These are phyloP conservation scores for Bipolaris victoriae DNA, from an alignment of 2,329 filamentous ascomycete genomes.

Conservation along the genomic window DNA sequence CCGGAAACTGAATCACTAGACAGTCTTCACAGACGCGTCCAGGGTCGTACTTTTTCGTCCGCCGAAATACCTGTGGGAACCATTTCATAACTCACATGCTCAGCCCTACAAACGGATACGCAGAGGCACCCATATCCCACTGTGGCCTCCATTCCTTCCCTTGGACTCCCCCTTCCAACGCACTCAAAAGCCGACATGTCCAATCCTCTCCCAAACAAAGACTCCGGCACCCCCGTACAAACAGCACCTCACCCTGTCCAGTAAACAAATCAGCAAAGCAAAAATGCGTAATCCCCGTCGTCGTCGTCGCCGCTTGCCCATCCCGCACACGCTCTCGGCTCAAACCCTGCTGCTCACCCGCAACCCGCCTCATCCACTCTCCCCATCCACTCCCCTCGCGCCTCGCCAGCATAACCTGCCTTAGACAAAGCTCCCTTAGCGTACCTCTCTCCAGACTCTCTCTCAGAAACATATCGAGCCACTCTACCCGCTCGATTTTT, in stretches of 20 bases:
- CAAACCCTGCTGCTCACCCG: background rate
- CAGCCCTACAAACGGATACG: conserved; percentile 29
- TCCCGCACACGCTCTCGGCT: too few relatives aligned
- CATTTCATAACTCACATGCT: background rate
- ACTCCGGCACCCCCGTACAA: background rate
- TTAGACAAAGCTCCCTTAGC: conserved; percentile 22
- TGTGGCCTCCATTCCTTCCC: conserved; percentile 18
- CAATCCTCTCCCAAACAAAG: conserved; percentile 11
- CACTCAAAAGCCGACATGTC: conserved; percentile 9
- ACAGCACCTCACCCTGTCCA: background rate
- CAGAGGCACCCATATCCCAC: conserved; percentile 27
- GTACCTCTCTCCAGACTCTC: background rate
- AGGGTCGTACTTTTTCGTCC: background rate
- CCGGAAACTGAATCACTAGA: background rate
- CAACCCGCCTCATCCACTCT: conserved; percentile 11
- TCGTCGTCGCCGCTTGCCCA: background rate
- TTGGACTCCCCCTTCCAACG: conserved; percentile 4
- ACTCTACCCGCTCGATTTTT: conserved; percentile 8
- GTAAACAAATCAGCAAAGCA: background rate
- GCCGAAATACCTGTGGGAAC: too few relatives aligned
- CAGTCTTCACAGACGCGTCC: background rate
- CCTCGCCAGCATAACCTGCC: conserved; percentile 21
- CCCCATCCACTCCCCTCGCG: conserved; percentile 15
- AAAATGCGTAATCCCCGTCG: background rate
- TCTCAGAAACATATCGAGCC: too few relatives aligned